Base-by-base conservation (phyloP, 2,329 filamentous ascomycete genomes). In the Calonectria pseudoturangicola region DNA sequence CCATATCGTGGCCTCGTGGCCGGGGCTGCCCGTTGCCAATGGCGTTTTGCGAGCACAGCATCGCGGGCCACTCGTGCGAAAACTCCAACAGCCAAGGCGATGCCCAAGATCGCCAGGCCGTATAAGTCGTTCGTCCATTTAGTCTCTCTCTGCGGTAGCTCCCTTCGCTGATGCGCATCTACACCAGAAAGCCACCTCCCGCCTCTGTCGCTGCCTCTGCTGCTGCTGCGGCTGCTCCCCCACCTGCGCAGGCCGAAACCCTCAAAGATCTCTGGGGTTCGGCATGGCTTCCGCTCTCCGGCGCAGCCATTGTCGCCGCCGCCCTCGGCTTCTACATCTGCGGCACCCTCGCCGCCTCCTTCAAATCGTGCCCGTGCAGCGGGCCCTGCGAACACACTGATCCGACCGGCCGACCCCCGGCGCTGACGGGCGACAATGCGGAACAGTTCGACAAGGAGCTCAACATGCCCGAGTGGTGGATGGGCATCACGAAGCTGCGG, bases 371-470 rank as follows among this genome's bases (percentile, higher is more conserved):
- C 1, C 74, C 79, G 30, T 76, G 77, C 58, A 68, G 72, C 30
- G 73, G 72, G 45, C 78, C 80, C 73, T 81, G 79, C 70, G 82
- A 84, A 67, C 83, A 87, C 69, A 74, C 80, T 51, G 74, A 79
- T 15, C 87, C 88, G 5, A 89, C 88, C 25, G 88, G 88, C 39
- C 87, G 87, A 13, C 87, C 88, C 4, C 83, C 85, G 28, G 85
- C 86, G 67, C 83, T 89, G 75, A 85, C 84, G 21, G 82, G 83
- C 62, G 84, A 86, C 64, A 84, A 86, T 16, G 91, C 91, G 21
- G 83, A 84, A 33, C 86, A 87, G 48, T 93, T 93, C 79, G 91
- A 93, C 82, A 83, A 85, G 69, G 87, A 88, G 72, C 89, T 93
- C 45, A 86, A 92, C 79, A 83, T 86, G 76, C 88, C 88, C 4